phyloP scores from a whole-genome alignment of 2,329 filamentous ascomycete genomes.

The Amauroascus verrucosus region DNA sequence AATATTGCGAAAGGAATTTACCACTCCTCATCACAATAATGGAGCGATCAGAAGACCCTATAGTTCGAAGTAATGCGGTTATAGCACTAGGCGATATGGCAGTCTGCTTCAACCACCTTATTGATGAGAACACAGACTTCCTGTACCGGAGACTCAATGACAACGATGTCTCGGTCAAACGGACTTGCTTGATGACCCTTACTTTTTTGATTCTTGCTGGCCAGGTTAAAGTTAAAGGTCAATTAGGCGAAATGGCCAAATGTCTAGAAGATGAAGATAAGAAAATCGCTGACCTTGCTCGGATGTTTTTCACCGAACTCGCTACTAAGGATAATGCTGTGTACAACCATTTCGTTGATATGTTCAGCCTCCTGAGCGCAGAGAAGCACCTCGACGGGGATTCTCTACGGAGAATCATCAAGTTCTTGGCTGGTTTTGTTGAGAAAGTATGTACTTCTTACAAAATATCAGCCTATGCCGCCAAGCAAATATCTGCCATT shows the following conservation, averaged over 20 bases:
- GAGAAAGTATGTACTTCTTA: conserved; percentile 64
- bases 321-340: conserved; percentile 98
- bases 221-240: conserved; percentile 98
- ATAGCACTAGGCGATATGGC: conserved; percentile 98
- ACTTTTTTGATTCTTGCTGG: conserved; percentile 95
- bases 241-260: conserved; percentile 97
- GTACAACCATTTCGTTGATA: conserved; percentile 98
- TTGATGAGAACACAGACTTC: conserved; percentile 98
- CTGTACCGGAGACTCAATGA: conserved; percentile 89
- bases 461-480: not conserved
- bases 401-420: conserved; percentile 72
- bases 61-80: conserved; percentile 88
- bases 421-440: conserved; percentile 89
- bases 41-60: conserved; percentile 84
- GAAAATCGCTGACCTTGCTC: conserved; percentile 80
- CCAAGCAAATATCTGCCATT: not conserved
- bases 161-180: conserved; percentile 77
- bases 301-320: conserved; percentile 98
- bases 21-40: conserved; percentile 95
- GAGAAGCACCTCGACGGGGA: conserved; percentile 75
- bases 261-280: conserved; percentile 95
- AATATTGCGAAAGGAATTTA: conserved; percentile 91
- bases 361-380: conserved; percentile 87
- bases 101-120: conserved; percentile 97
- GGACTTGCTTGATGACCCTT: conserved; percentile 95